These are phyloP conservation scores for Ophiostoma tasmaniense DNA, from an alignment of 2,329 filamentous ascomycete species.

Conservation along the genomic window DNA sequence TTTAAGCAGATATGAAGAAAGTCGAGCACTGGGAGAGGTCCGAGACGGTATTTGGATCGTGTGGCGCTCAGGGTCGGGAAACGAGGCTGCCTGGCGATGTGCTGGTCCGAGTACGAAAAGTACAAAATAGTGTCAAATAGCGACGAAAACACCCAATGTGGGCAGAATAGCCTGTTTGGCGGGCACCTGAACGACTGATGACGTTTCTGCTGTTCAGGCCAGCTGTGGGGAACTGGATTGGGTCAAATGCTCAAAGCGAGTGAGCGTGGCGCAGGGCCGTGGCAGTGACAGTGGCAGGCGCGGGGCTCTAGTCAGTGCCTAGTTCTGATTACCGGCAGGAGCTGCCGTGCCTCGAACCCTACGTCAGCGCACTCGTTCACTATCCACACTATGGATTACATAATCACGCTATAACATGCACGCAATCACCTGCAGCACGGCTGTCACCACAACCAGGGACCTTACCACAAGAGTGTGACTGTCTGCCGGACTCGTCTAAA, in stretches of 20 bases:
- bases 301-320: background rate
- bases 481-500: background rate
- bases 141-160: background rate
- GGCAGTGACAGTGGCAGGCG: constrained; percentile 13
- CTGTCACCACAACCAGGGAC: background rate
- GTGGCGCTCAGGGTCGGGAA: background rate
- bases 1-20: background rate
- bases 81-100: constrained; percentile 2
- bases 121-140: background rate
- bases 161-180: background rate
- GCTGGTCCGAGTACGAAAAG: background rate
- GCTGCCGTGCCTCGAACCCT: background rate
- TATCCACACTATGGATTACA: background rate
- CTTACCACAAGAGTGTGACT: background rate
- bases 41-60: background rate
- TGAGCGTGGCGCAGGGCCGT: constrained; percentile 13
- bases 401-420: background rate
- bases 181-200: constrained; percentile 8
- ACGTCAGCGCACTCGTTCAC: background rate
- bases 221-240: constrained; percentile 5
- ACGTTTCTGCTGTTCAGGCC: constrained; percentile 13
- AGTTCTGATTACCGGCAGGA: background rate
- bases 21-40: background rate
- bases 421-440: background rate
- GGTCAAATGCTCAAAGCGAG: background rate